Evolutionary conservation across 2,329 filamentous ascomycete species (phyloP), one percentile per base, ranked within the genome.

Genomic region (Colletotrichum sp.): DNA sequence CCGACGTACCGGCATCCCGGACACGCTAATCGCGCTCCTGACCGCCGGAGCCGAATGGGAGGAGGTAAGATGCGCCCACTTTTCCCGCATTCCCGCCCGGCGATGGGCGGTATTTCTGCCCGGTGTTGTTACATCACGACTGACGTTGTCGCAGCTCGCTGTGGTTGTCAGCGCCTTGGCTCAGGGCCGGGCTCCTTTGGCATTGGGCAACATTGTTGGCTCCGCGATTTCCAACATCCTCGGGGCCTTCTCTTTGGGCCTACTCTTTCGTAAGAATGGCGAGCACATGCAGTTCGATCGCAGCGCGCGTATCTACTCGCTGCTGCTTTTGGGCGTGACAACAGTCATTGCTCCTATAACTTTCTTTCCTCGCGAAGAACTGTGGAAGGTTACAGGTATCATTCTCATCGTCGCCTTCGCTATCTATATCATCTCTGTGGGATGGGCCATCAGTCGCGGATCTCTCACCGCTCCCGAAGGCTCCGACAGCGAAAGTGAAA

Each of bases 41-140:
- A 90, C 89, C 5, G 88, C 87, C 15, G 89, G 89, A 22, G 88
- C 86, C 57, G 89, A 91, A 82, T 91, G 87, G 85, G 90, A 91
- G 85, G 89, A 91, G 85, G 88, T 89, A 80, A 60, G n/a, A 64
- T 1, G 3, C 10, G 44, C 30, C 62, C 62, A 22, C 30, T 64
- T 62, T 62, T 32, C 30, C 28, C 26, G 59, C 30, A 30, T 5
- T 8, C 26, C 18, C 55, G 18, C 8, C 18, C 28, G 59, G n/a
- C 59, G 18, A n/a, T 3, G 59, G 22, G 59, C 18, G 18, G 28
- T n/a, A 62, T n/a, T 62, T 34, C 28, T 62, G 59, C 59, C 28
- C 30, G 30, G 18, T 32, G 0, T 26, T 22, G n/a, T 16, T 32
- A 2, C 26, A 28, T 16, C 24, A 32, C 36, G 30, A 86, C 84